A percentile compares a stretch with the other conserved stretches of the same genome.
These are phyloP conservation scores for Leucoagaricus sp. DNA, from an alignment of 1,284 basidiomycete genomes.

Conservation along the genomic window DNA sequence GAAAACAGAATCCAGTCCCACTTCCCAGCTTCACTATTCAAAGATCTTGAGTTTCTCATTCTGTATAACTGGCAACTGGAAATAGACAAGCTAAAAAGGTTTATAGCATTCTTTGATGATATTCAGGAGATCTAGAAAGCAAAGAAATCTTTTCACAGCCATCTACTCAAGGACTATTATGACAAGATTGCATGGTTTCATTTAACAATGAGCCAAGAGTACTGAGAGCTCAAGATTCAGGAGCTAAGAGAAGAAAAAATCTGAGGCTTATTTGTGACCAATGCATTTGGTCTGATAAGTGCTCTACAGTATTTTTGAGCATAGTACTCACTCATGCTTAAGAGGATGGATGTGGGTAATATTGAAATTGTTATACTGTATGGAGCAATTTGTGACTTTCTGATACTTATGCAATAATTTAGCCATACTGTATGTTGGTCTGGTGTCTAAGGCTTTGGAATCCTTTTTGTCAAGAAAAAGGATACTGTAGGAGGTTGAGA, in stretches of 20 bases:
- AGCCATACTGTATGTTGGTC: conserved; percentile 17
- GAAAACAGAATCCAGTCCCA: no score
- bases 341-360: background rate
- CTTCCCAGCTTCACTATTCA: conserved; percentile 24
- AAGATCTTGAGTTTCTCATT: conserved; percentile 34
- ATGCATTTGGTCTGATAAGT: background rate
- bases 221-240: conserved; percentile 18
- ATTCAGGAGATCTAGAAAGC: conserved; percentile 11
- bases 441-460: conserved; percentile 11
- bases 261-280: background rate
- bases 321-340: background rate
- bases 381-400: background rate
- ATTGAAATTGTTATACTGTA: background rate
- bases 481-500: background rate
- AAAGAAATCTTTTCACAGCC: conserved; percentile 22
- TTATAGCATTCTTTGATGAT: conserved; percentile 33
- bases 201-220: conserved; percentile 16
- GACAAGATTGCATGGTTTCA: conserved; percentile 31
- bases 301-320: background rate
- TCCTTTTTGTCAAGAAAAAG: conserved; percentile 23
- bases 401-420: background rate
- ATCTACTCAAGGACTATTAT: conserved; percentile 22
- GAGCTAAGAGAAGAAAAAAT: conserved; percentile 14
- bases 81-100: conserved; percentile 18
- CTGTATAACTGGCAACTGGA: conserved; percentile 18